A percentile compares a stretch with the other conserved stretches of the same genome.
phyloP scores from a whole-genome alignment of 192 early-diverging fungal species.

The Glomus cerebriforme region DNA sequence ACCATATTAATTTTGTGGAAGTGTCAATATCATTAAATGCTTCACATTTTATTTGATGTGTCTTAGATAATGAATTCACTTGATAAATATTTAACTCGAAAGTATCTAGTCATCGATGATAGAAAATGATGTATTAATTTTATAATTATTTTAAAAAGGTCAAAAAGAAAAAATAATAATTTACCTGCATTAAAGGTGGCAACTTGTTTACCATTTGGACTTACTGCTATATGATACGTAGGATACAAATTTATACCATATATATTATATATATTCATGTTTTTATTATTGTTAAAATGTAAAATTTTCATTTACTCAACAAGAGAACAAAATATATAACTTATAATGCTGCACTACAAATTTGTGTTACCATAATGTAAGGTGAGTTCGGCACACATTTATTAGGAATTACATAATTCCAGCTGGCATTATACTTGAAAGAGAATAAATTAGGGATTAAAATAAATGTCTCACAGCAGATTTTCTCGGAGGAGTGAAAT shows the following conservation, averaged over 20 bases:
- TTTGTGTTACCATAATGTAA: too few relatives aligned
- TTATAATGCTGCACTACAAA: too few relatives aligned
- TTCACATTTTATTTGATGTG: not conserved
- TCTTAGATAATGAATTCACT: not conserved
- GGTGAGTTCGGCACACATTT: too few relatives aligned
- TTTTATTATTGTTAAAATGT: too few relatives aligned
- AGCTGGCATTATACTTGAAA: too few relatives aligned
- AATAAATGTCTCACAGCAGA: too few relatives aligned
- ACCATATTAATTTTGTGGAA: not conserved
- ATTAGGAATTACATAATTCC: too few relatives aligned
- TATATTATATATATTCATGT: too few relatives aligned
- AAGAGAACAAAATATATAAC: too few relatives aligned
- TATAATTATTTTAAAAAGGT: not conserved
- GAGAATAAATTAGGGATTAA: too few relatives aligned
- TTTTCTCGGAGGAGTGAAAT: too few relatives aligned
- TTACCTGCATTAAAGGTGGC: conserved; percentile 5
- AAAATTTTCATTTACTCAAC: too few relatives aligned
- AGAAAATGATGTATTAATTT: not conserved
- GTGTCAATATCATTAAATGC: not conserved
- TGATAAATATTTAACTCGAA: not conserved
- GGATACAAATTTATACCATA: not conserved
- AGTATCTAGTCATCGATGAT: not conserved
- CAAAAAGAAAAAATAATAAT: not conserved
- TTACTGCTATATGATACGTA: conserved; percentile 1
- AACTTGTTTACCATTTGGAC: conserved; percentile 7